Evolutionary conservation across 129 eudicot species (phyloP), one percentile per base, ranked within the genome.

Genomic region (Apium graveolens): DNA sequence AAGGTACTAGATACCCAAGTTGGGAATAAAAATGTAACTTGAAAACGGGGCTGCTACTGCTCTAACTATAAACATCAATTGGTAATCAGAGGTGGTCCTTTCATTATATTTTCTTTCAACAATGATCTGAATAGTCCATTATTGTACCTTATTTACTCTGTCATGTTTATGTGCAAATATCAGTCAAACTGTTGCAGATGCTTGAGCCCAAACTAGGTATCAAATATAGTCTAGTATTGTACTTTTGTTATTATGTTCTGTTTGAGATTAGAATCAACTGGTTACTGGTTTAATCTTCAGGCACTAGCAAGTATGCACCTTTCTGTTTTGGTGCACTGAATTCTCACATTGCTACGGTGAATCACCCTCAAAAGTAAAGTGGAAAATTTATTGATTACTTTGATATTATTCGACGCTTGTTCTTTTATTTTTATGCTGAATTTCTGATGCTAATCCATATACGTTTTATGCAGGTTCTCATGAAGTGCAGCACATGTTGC

Each of bases 381-480:
- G 2, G 9, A 18, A 65, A 63, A 29, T 29, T 16, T 29, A 3
- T 29, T 0, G 2, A 69, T 69, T 16, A 12, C 3, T 35, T 35
- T 35, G 43, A 69, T 32, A 35, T 10, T 69, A 69, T 44, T 68
- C 16, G 73, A 41, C 20, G 1, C 71, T 65, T n/a, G 66, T 57
- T 57, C 14, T 57, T 2, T 8, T n/a, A n/a, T 57, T 57, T 9
- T n/a, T n/a, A 57, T 32, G 14, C 13, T 57, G 66, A 1, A 35
- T 4, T n/a, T n/a, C n/a, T 38, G 41, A 60, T 26, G 72, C 72
- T 66, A 31, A 66, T 66, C 24, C 24, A 66, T 66, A 10, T 12
- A 31, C 13, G 12, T 12, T 63, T 5, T 13, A 55, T 39, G 71
- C 87, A 93, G 98, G 98, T 78, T 89, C 95, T 80, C 88, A 89